Percentiles rank a stretch among this genome's conserved stretches.
phyloP scores from a whole-genome alignment of 1,284 basidiomycete genomes.

The Cyathus pygmaeus region DNA sequence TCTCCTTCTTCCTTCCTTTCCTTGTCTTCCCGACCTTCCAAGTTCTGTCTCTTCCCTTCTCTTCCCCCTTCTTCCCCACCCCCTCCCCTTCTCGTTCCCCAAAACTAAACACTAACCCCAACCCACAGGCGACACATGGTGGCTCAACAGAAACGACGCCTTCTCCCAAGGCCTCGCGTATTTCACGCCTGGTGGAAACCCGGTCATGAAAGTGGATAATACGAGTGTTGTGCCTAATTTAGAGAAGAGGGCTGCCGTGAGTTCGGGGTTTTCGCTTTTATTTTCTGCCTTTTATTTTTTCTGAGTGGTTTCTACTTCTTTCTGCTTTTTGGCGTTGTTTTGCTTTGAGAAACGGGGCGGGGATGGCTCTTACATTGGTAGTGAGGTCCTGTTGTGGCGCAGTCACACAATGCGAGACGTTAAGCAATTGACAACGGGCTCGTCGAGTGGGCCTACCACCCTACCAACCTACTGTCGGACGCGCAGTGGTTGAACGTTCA shows the following conservation, averaged over 20 bases:
- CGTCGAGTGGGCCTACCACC: no score
- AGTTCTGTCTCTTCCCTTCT: background rate
- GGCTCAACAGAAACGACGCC: slow-evolving; percentile 58
- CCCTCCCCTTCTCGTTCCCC: background rate
- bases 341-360: no score
- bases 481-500: no score
- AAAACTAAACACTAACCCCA: background rate
- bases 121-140: slow-evolving; percentile 60
- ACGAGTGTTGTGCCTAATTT: slow-evolving; percentile 59
- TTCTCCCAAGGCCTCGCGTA: slow-evolving; percentile 61
- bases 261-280: slow-evolving; percentile 25
- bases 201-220: slow-evolving; percentile 71
- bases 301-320: background rate
- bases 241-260: slow-evolving; percentile 66
- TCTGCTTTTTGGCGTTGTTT: background rate
- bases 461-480: no score
- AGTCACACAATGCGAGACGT: no score
- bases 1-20: no score
- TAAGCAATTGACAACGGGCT: no score
- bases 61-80: background rate
- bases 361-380: no score
- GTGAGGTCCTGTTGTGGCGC: no score
- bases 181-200: slow-evolving; percentile 60
- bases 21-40: background rate
- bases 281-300: background rate